A percentile compares a stretch with the other conserved stretches of the same genome.
Conservation (phyloP, 2,329 filamentous ascomycete genomes). For the Amylocarpus encephaloides region DNA sequence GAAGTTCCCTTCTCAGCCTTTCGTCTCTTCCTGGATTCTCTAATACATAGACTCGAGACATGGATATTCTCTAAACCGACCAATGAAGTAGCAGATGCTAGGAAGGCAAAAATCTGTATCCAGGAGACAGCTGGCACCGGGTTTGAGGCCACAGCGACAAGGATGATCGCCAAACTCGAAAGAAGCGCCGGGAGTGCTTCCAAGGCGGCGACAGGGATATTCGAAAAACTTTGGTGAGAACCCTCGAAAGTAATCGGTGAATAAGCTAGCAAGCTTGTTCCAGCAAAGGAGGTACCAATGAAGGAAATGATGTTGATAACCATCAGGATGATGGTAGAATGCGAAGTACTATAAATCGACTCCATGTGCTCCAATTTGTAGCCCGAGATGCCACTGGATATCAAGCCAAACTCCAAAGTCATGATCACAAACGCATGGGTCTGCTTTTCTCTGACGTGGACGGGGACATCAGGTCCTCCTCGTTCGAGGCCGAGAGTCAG, state of each 20-base stretch:
- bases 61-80: conserved; percentile 12
- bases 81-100: conserved; percentile 10
- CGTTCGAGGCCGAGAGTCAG: conserved; percentile 18
- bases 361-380: conserved; percentile 12
- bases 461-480: conserved; percentile 7
- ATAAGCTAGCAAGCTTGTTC: conserved; percentile 18
- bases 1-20: conserved; percentile 4
- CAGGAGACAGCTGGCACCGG: conserved; percentile 18
- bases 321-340: conserved; percentile 11
- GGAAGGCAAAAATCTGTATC: conserved; percentile 17
- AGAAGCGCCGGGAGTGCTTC: conserved; percentile 12
- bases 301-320: conserved; percentile 12
- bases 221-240: conserved; percentile 8
- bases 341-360: conserved; percentile 2
- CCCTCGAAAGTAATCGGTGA: conserved; percentile 19
- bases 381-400: conserved; percentile 14
- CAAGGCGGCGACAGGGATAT: conserved; percentile 1
- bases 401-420: conserved; percentile 19
- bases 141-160: conserved; percentile 12
- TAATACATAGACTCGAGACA: conserved; percentile 1
- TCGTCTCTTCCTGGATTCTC: conserved; percentile 1
- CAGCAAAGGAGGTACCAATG: conserved; percentile 15
- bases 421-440: conserved; percentile 21
- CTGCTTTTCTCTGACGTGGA: conserved; percentile 11
- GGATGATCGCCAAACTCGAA: conserved; percentile 13